These are phyloP conservation scores for Theobroma grandiflorum DNA, from an alignment of 441 rosid genomes.

Conservation along the genomic window DNA sequence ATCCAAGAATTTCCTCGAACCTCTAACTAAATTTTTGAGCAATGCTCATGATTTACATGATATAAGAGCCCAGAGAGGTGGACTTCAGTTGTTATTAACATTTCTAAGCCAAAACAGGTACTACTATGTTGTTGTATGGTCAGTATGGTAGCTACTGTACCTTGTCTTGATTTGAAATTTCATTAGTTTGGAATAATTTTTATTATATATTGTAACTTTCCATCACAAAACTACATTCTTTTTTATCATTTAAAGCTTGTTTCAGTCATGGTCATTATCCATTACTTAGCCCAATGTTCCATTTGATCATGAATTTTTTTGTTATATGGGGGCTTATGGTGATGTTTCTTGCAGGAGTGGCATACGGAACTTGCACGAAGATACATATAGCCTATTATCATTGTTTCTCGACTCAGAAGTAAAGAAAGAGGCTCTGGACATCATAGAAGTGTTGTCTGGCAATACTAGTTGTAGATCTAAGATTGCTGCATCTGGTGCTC, in stretches of 20 bases:
- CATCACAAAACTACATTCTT: neutral
- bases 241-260: neutral
- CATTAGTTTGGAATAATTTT: neutral
- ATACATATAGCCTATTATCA: constrained; percentile 50
- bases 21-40: constrained; percentile 57
- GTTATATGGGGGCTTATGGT: neutral
- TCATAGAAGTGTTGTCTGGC: constrained; percentile 62
- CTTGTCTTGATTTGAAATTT: constrained; percentile 11
- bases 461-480: constrained; percentile 44
- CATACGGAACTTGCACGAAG: constrained; percentile 49
- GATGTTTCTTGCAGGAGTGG: constrained; percentile 50
- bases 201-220: neutral
- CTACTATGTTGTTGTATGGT: neutral
- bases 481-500: constrained; percentile 62
- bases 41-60: constrained; percentile 56
- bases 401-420: constrained; percentile 64
- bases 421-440: constrained; percentile 57
- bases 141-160: neutral
- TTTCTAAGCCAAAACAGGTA: constrained; percentile 62
- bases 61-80: constrained; percentile 56
- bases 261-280: neutral
- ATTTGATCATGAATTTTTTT: neutral
- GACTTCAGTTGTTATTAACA: constrained; percentile 53
- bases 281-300: neutral
- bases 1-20: constrained; percentile 55